Evolutionary conservation across 2,329 filamentous ascomycete genomes (phyloP).

Genomic region (Claviceps paspali): DNA sequence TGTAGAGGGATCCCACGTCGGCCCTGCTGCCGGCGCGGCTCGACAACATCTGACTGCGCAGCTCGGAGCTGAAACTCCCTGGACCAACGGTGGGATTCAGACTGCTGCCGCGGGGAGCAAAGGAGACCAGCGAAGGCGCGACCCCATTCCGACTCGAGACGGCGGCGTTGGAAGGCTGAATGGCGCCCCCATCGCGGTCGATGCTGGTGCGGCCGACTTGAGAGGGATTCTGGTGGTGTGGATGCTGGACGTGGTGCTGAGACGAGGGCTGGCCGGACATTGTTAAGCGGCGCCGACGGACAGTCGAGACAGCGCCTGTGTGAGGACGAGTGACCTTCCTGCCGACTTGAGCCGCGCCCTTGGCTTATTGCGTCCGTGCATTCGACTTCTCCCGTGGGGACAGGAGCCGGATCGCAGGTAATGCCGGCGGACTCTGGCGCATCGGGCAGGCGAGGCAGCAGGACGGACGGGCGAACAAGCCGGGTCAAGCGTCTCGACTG

Average conservation of each 20-base stretch:
- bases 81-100: conserved; percentile 55
- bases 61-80: conserved; percentile 80
- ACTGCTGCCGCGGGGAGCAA: conserved; percentile 51
- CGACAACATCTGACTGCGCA: conserved; percentile 51
- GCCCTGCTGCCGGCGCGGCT: conserved; percentile 21
- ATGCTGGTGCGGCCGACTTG: conserved; percentile 28
- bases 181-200: conserved; percentile 36
- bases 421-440: too few species aligned
- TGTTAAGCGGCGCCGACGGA: conserved; percentile 16
- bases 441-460: too few species aligned
- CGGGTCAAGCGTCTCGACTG: too few species aligned
- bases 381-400: conserved; percentile 16
- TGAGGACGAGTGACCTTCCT: conserved; percentile 19
- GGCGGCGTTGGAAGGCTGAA: conserved; percentile 34
- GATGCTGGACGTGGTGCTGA: conserved; percentile 19
- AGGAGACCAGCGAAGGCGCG: conserved; percentile 43
- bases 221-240: conserved; percentile 15
- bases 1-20: conserved; percentile 20
- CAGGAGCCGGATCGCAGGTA: background rate
- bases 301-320: conserved; percentile 18
- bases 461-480: too few species aligned
- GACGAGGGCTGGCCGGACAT: conserved; percentile 20
- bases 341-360: conserved; percentile 25
- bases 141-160: conserved; percentile 31
- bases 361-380: conserved; percentile 17